phyloP scores from a whole-genome alignment of 192 early-diverging fungal species.

The Podochytrium sp. region DNA sequence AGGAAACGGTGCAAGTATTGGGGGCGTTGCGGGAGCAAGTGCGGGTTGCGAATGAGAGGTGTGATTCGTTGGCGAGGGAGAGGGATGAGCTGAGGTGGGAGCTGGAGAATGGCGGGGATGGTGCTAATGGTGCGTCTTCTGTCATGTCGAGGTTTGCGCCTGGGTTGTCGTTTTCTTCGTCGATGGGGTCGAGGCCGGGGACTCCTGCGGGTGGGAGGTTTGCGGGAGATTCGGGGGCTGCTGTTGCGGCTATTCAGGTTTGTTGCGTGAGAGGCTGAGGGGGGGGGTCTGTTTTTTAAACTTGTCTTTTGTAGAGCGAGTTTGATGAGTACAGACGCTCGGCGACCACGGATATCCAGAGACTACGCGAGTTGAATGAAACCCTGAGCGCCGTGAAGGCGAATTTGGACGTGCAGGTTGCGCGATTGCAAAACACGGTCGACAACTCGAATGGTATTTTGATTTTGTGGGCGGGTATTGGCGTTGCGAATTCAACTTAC shows the following conservation, averaged over 20 bases:
- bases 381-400: constrained; percentile 57
- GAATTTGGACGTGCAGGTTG: constrained; percentile 65
- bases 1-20: constrained; percentile 57
- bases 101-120: neutral
- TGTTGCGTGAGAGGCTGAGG: too few species aligned
- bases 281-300: neutral
- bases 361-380: constrained; percentile 60
- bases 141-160: neutral
- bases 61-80: constrained; percentile 58
- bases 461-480: neutral
- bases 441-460: constrained; percentile 43
- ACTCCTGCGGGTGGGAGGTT: constrained; percentile 3
- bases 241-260: constrained; percentile 3
- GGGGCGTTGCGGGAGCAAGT: constrained; percentile 66
- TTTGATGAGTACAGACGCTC: constrained; percentile 5
- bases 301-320: neutral
- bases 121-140: neutral
- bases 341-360: constrained; percentile 45
- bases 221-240: neutral
- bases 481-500: neutral
- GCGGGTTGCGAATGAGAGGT: constrained; percentile 52
- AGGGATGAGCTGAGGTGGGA: constrained; percentile 44
- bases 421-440: constrained; percentile 61
- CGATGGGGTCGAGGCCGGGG: neutral
- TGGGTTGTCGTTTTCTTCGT: neutral